Evolutionary conservation across 73 alveolate genomes (phyloP).

Genomic region (Diophrys sp.): DNA sequence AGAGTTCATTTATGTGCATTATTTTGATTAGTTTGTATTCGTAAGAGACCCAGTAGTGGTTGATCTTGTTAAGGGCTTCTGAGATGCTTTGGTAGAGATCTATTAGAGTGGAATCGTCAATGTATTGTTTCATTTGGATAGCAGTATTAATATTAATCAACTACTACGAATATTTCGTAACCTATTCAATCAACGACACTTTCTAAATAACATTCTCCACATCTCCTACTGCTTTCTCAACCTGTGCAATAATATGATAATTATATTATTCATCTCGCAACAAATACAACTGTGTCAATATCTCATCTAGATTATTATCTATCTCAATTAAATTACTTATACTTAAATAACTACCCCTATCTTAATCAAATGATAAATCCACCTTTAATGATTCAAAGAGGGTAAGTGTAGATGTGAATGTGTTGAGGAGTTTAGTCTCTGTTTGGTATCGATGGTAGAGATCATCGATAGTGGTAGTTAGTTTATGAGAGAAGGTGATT

Average conservation of each 20-base stretch:
- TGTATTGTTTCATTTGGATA: background rate
- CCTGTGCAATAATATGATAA: background rate
- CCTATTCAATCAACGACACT: background rate
- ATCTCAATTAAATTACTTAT: background rate
- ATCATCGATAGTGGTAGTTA: background rate
- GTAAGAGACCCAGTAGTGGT: background rate
- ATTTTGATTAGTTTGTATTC: background rate
- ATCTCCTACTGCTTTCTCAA: slow-evolving; percentile 35
- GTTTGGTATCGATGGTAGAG: background rate
- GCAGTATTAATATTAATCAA: background rate
- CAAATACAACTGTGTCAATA: background rate
- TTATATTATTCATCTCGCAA: background rate
- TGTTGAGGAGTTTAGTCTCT: background rate
- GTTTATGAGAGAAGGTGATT: background rate
- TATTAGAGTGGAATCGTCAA: background rate
- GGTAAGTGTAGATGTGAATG: background rate
- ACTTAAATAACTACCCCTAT: background rate
- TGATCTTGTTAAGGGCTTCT: background rate
- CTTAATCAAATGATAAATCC: background rate
- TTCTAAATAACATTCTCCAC: slow-evolving; percentile 16
- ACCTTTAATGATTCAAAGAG: background rate
- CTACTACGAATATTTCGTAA: background rate
- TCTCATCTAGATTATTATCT: background rate
- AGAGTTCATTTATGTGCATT: background rate
- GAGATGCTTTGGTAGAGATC: background rate